These are phyloP conservation scores for Talaromyces nanjingensis DNA, from an alignment of 495 filamentous ascomycete species.

Conservation along the genomic window DNA sequence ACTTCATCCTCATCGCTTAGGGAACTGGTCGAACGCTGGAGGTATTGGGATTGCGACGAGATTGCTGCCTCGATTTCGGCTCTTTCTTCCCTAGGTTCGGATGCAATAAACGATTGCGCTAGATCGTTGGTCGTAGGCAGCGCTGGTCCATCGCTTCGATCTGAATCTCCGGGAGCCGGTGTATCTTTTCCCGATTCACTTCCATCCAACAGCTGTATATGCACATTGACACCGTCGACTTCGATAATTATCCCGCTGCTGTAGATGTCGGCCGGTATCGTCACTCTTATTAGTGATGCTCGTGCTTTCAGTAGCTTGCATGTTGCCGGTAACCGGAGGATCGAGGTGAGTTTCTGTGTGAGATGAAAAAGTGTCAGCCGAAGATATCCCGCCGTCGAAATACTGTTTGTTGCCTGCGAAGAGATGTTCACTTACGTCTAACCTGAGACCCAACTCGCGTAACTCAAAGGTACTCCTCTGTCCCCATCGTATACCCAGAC, in stretches of 20 bases:
- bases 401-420: neutral
- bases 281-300: constrained; percentile 63
- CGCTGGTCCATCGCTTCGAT: constrained; percentile 8
- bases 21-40: constrained; percentile 38
- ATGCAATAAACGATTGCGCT: constrained; percentile 78
- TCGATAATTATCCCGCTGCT: constrained; percentile 71
- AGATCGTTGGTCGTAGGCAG: constrained; percentile 76
- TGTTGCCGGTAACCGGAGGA: constrained; percentile 63
- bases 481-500: constrained; percentile 70
- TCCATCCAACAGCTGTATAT: constrained; percentile 38
- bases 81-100: constrained; percentile 69
- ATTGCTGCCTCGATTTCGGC: constrained; percentile 72
- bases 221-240: constrained; percentile 67
- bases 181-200: constrained; percentile 15
- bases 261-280: constrained; percentile 75
- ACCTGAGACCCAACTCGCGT: constrained; percentile 67
- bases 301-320: constrained; percentile 64
- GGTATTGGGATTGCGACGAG: constrained; percentile 50
- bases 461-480: constrained; percentile 72
- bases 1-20: constrained; percentile 54
- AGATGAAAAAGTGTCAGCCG: constrained; percentile 11
- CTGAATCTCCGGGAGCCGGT: neutral
- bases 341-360: constrained; percentile 61
- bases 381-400: neutral
- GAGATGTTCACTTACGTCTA: constrained; percentile 48